Evolutionary conservation across 768 basidiomycete genomes (phyloP).

Genomic region (Sutorius australiensis): DNA sequence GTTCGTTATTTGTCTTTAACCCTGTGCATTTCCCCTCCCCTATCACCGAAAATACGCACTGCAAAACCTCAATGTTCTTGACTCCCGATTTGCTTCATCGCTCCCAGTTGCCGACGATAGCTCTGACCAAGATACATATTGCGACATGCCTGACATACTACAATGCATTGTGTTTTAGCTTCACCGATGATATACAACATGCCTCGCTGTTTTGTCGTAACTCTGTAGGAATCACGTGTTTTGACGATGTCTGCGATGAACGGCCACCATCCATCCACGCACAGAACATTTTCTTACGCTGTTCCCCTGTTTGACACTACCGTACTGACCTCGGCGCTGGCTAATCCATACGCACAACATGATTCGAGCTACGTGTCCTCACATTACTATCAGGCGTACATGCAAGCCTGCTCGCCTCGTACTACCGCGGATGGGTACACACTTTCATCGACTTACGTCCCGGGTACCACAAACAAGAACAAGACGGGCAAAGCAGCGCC

Average conservation of each 20-base stretch:
- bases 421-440: constrained; percentile 36
- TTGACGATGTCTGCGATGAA: constrained; percentile 4
- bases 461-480: constrained; percentile 7
- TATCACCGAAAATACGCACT: constrained; percentile 24
- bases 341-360: constrained; percentile 29
- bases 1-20: constrained; percentile 22
- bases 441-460: constrained; percentile 37
- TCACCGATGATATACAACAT: constrained; percentile 25
- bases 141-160: constrained; percentile 31
- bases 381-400: constrained; percentile 57
- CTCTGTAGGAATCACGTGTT: constrained; percentile 20
- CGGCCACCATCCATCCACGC: constrained; percentile 11
- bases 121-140: constrained; percentile 25
- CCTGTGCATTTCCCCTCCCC: constrained; percentile 21
- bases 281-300: constrained; percentile 5
- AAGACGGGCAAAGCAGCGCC: neutral
- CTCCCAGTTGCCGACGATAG: constrained; percentile 16
- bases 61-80: constrained; percentile 27
- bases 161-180: constrained; percentile 32
- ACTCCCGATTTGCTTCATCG: constrained; percentile 19
- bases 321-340: constrained; percentile 22
- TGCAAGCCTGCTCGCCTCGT: constrained; percentile 30
- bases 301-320: constrained; percentile 23
- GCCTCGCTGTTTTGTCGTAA: constrained; percentile 7
- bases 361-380: constrained; percentile 35